Evolutionary conservation across 2,329 filamentous ascomycete genomes (phyloP).

Genomic region (Blastomyces silverae): DNA sequence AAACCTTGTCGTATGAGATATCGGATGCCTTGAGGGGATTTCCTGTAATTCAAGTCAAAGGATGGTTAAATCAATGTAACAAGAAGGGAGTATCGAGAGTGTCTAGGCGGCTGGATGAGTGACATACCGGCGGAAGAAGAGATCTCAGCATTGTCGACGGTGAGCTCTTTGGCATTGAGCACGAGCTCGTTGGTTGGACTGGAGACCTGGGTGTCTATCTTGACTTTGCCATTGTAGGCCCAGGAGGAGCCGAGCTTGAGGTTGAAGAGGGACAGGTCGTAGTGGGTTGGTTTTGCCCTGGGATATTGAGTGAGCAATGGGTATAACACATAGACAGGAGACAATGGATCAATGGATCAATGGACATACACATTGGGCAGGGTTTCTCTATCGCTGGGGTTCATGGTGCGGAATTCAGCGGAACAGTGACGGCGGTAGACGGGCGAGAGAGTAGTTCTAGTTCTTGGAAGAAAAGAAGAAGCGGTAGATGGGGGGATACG

Average conservation of each 20-base stretch:
- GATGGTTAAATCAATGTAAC: not conserved
- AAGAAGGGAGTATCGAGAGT: no score
- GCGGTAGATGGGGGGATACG: conserved; percentile 10
- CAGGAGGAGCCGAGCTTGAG: conserved; percentile 66
- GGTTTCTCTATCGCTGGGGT: conserved; percentile 40
- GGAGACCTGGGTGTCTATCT: conserved; percentile 67
- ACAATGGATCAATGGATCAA: no score
- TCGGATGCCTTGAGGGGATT: conserved; percentile 49
- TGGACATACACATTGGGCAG: conserved; percentile 41
- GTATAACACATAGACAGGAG: no score
- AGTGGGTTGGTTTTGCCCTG: conserved; percentile 76
- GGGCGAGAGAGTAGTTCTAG: not conserved
- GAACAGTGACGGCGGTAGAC: conserved; percentile 35
- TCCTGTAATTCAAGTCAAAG: not conserved
- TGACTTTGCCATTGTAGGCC: conserved; percentile 79
- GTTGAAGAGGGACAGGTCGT: conserved; percentile 72
- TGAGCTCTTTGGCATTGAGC: conserved; percentile 79
- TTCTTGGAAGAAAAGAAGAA: not conserved
- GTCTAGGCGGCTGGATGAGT: not conserved
- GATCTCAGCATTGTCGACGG: conserved; percentile 56
- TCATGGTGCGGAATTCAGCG: conserved; percentile 40
- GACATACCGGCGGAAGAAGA: conserved; percentile 31
- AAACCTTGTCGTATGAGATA: conserved; percentile 73
- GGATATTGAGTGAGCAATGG: not conserved
- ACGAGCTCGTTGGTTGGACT: conserved; percentile 68